These are phyloP conservation scores for Trametes sp. DNA, from an alignment of 1,284 basidiomycete genomes.

Conservation along the genomic window DNA sequence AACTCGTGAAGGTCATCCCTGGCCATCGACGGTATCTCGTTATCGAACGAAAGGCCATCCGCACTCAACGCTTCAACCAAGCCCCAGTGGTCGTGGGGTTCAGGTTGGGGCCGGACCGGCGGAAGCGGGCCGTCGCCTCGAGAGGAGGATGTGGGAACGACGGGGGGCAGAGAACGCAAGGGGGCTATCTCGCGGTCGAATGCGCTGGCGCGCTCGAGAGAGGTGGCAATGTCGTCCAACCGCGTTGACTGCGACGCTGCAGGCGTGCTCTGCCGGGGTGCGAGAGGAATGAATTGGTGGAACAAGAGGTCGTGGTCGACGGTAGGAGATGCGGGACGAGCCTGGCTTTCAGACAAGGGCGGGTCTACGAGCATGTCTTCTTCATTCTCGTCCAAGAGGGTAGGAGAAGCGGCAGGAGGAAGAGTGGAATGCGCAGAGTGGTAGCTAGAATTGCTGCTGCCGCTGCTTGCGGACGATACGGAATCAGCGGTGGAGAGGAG, in stretches of 20 bases:
- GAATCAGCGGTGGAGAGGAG: slow-evolving; percentile 17
- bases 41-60: no score
- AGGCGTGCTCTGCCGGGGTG: not conserved
- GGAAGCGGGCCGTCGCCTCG: slow-evolving; percentile 10
- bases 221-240: slow-evolving; percentile 13
- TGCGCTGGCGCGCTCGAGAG: slow-evolving; percentile 23
- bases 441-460: slow-evolving; percentile 28
- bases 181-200: slow-evolving; percentile 30
- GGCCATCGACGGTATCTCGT: no score
- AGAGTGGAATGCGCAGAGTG: slow-evolving; percentile 27
- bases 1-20: not conserved
- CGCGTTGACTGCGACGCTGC: not conserved
- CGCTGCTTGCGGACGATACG: slow-evolving; percentile 23
- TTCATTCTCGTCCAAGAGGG: slow-evolving; percentile 3
- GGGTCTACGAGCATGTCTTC: slow-evolving; percentile 10
- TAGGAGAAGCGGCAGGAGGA: slow-evolving; percentile 11
- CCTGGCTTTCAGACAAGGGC: not conserved
- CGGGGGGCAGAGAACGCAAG: slow-evolving; percentile 23
- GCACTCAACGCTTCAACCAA: no score
- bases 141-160: slow-evolving; percentile 1
- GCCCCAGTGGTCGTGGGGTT: not conserved
- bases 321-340: not conserved
- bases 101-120: not conserved
- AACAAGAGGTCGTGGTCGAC: not conserved
- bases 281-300: slow-evolving; percentile 7